Conservation (phyloP, 164 flowering plant genomes). For the Hamamelis virginiana region DNA sequence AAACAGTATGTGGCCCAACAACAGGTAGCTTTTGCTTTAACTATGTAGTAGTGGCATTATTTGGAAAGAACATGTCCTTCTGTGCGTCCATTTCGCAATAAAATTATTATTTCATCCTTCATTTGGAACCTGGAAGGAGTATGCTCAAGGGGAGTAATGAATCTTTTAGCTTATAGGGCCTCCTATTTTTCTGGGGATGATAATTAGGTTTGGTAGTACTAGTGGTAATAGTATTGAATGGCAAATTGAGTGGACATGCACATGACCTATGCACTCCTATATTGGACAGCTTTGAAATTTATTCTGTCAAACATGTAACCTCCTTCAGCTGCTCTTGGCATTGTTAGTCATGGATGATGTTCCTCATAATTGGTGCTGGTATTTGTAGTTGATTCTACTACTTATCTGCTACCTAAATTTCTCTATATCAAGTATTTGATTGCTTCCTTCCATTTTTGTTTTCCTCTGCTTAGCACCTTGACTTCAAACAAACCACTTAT, state of each 20-base stretch:
- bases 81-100: not conserved
- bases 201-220: not conserved
- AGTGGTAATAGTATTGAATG: not conserved
- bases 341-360: not conserved
- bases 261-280: no score
- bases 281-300: no score
- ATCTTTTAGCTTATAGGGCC: not conserved
- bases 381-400: not conserved
- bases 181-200: not conserved
- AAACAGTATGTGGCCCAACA: constrained; percentile 66
- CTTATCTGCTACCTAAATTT: not conserved
- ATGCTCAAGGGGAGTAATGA: not conserved
- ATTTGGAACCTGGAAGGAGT: not conserved
- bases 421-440: not conserved
- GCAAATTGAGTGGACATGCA: not conserved
- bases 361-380: not conserved
- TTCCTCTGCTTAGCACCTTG: not conserved
- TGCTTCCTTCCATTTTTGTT: not conserved
- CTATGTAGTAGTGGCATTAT: not conserved
- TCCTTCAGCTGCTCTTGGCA: no score
- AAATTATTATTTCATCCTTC: not conserved
- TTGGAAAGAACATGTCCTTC: not conserved
- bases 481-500: no score
- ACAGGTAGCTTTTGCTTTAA: constrained; percentile 51
- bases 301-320: no score